Evolutionary conservation across 768 basidiomycete species (phyloP), one percentile per base, ranked within the genome.

Genomic region (Holtermannia corniformis): DNA sequence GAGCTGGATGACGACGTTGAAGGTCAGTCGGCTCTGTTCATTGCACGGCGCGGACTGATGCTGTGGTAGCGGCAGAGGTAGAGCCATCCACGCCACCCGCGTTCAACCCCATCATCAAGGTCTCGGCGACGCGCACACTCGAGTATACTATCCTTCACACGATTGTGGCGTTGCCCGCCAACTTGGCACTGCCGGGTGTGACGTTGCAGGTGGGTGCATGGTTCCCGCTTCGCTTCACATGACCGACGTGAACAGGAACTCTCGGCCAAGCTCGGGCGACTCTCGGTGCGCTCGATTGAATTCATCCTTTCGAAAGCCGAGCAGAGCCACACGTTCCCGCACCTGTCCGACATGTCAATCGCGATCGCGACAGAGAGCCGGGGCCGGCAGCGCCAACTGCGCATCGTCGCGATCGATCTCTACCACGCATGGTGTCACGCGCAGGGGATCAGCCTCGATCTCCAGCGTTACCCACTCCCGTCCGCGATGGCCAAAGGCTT

Each of bases 341-440:
- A 89, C 68, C 78, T 91, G 13, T 75, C 76, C 48, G 85, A 90
- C 67, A 75, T 86, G 40, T 78, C 81, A 23, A 79, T 87, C 47
- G 78, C 79, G 20, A 80, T 82, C 32, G 70, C 87, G 24, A 83
- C 84, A 78, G 92, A 95, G 72, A 87, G 81, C 0, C 77, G 78
- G 57, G 87, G 87, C 3, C 81, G 89, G 28, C 87, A 96, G 73
- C 83, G 89, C 24, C 84, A 88, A 21, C 81, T 88, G 67, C 79
- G 88, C 57, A 88, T 88, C 65, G 91, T 81, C 74, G 86, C 87
- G 0, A 68, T 84, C 42, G 77, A 79, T 1, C 80, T 82, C 25
- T 93, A 86, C 71, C 78, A 76, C 25, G 68, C 75, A 25, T 75
- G 87, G 26, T 78, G 89, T 45, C 73, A 75, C 1, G 75, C 76